Evolutionary conservation across 1,284 basidiomycete genomes (phyloP).

Genomic region (Chiua sp.): DNA sequence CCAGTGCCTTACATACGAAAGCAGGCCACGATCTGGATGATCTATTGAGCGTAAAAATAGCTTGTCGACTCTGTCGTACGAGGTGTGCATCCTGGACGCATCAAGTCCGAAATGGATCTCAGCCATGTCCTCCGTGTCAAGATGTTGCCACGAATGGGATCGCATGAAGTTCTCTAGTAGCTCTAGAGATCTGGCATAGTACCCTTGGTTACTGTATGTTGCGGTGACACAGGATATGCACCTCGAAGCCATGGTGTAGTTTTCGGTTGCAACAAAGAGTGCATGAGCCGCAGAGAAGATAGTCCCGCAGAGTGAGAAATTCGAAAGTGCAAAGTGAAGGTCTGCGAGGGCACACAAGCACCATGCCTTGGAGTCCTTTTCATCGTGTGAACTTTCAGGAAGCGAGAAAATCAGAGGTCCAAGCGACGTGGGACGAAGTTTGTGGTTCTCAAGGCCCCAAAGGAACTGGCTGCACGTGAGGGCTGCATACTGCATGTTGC

Average conservation of each 20-base stretch:
- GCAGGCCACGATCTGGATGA: not conserved
- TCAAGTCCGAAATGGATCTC: not conserved
- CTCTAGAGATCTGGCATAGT: too few species aligned
- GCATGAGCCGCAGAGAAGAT: too few species aligned
- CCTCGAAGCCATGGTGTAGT: not conserved
- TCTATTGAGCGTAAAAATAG: not conserved
- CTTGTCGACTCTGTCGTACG: not conserved
- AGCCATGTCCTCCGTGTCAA: not conserved
- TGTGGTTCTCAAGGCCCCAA: not conserved
- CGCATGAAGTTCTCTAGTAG: not conserved
- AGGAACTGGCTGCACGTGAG: not conserved
- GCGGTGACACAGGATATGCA: not conserved
- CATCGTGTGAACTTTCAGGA: not conserved
- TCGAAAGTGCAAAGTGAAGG: not conserved
- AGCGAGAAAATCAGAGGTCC: not conserved
- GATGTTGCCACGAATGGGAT: not conserved
- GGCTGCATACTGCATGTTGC: not conserved
- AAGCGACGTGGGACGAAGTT: not conserved
- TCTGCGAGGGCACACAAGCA: not conserved
- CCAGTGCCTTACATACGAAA: not conserved
- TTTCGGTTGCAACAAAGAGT: not conserved
- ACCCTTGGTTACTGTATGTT: not conserved
- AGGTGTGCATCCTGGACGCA: not conserved
- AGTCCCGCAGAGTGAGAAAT: not conserved
- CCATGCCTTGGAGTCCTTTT: not conserved